Base-by-base conservation (phyloP, 2,329 filamentous ascomycete genomes). In the Talaromyces islandicus region DNA sequence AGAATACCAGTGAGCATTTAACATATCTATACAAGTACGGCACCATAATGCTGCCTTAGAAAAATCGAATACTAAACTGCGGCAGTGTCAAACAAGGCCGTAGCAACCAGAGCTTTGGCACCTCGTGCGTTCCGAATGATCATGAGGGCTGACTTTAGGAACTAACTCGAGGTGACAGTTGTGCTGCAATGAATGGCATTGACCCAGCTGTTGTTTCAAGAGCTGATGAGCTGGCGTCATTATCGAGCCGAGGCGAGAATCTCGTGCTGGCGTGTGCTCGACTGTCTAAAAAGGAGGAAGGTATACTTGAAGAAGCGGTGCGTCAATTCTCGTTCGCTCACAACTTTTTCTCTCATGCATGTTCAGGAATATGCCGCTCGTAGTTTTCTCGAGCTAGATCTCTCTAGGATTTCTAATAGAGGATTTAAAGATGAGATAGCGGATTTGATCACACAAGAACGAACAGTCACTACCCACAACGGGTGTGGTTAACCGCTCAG, bases 131-230 rank as follows among this genome's bases (percentile, higher is more conserved):
- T 19, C 25, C 19, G 17, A 29, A 52, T 30, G 17, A 21, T 29
- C 6, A 38, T 38, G 35, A 38, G 2, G 35, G 6, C 35, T 27
- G 19, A 24, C 21, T 17, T 4, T 19, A 12, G 10, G n/a, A 10
- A 10, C 48, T 41, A 35, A 62, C 25, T 12, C 7, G 25, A 35
- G 9, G 9, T 62, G 30, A 27, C 62, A 84, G 81, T 57, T 97
- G 94, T 70, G 94, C 94, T 29, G 86, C 87, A 3, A 84, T 96
- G 73, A 97, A 96, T 67, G 92, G 92, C 1, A 86, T 99, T 14
- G 87, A 91, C 30, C 69, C 76, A 19, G 80, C 82, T 5, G 84
- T 97, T 10, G 83, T 97, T 7, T 78, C 88, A 17, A 85, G 92
- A 59, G 92, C 93, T 0, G 88, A 91, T 64, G 83, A 87, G 7